Evolutionary conservation across 108 stramenopile species (phyloP).

Genomic region (Epithemia pelagica): DNA sequence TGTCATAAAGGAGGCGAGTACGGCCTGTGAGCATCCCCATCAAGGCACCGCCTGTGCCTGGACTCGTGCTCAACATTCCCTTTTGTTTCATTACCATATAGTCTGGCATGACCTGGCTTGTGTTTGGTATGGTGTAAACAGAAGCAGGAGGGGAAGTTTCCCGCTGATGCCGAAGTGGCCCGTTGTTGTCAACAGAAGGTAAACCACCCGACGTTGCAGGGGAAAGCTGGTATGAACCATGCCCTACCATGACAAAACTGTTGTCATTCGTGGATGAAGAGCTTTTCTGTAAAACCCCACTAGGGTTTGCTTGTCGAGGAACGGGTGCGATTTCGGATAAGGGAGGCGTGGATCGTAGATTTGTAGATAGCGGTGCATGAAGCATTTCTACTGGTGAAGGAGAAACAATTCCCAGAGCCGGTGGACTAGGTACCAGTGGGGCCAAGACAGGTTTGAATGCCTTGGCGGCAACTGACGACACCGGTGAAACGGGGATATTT

Average conservation of each 20-base stretch:
- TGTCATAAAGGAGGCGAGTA: constrained; percentile 8
- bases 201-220: constrained; percentile 1
- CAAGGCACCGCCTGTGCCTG: constrained; percentile 80
- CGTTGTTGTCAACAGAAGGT: not conserved
- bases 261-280: constrained; percentile 35
- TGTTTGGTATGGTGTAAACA: not conserved
- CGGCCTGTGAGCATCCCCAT: constrained; percentile 50
- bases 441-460: constrained; percentile 10
- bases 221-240: constrained; percentile 20
- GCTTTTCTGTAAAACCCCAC: not conserved
- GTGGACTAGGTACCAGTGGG: constrained; percentile 36
- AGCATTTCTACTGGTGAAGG: constrained; percentile 23
- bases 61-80: constrained; percentile 85
- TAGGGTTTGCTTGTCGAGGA: not conserved
- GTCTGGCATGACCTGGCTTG: constrained; percentile 7
- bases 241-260: constrained; percentile 81
- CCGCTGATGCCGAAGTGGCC: not conserved
- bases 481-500: not conserved
- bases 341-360: not conserved
- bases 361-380: not conserved
- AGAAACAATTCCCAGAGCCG: constrained; percentile 12
- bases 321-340: not conserved
- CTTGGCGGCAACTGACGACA: not conserved
- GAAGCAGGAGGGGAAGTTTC: constrained; percentile 2
- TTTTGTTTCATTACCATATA: constrained; percentile 30